These are phyloP conservation scores for Tothia fuscella DNA, from an alignment of 2,329 filamentous ascomycete genomes.

Conservation along the genomic window DNA sequence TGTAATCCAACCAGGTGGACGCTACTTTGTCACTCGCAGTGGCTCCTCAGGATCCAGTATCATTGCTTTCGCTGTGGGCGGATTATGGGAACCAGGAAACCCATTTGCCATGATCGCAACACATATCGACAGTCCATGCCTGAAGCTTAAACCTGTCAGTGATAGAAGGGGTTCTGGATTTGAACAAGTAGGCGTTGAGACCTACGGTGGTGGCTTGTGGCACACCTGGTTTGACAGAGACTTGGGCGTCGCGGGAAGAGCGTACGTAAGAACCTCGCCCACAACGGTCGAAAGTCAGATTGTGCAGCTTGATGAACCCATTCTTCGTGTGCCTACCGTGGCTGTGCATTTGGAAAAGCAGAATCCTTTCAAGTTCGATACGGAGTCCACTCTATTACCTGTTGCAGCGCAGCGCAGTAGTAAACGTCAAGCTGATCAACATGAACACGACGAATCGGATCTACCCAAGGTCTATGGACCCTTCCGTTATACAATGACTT, in stretches of 20 bases:
- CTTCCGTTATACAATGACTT: background rate
- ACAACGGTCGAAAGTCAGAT: conserved; percentile 71
- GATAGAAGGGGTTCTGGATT: conserved; percentile 81
- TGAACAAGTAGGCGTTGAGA: conserved; percentile 89
- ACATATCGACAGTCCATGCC: conserved; percentile 87
- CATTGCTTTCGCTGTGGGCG: conserved; percentile 82
- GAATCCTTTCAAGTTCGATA: conserved; percentile 17
- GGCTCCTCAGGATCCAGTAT: conserved; percentile 70
- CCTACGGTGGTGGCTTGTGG: conserved; percentile 94
- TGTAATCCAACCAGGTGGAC: conserved; percentile 70
- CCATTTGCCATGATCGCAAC: conserved; percentile 85
- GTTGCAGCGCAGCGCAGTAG: background rate
- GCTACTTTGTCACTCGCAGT: conserved; percentile 94
- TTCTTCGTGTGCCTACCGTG: conserved; percentile 82
- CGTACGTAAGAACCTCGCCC: conserved; percentile 62
- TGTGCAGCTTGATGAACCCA: conserved; percentile 82
- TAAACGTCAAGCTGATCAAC: background rate
- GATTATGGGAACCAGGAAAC: conserved; percentile 83
- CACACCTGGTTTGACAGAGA: conserved; percentile 98
- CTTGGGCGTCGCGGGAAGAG: conserved; percentile 76
- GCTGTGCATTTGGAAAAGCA: conserved; percentile 88
- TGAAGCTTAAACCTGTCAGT: conserved; percentile 87
- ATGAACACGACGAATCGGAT: background rate
- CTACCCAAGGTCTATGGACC: background rate
- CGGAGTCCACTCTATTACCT: background rate